These are phyloP conservation scores for Globisporangium paroecandrum DNA, from an alignment of 352 stramenopile species.

Conservation along the genomic window DNA sequence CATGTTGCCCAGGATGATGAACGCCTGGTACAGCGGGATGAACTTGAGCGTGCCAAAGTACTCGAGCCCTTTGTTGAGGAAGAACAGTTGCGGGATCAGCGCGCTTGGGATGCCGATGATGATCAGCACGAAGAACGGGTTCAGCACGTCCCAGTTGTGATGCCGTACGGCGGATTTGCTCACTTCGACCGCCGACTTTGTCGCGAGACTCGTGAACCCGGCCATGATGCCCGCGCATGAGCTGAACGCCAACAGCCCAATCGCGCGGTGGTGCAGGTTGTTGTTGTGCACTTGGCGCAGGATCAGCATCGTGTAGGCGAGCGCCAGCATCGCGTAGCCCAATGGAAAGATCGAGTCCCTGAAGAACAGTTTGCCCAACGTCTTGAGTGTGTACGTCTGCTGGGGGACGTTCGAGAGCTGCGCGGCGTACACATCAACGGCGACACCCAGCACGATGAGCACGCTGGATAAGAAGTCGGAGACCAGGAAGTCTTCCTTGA, in stretches of 20 bases:
- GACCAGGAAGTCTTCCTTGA: constrained; percentile 47
- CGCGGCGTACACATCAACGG: constrained; percentile 56
- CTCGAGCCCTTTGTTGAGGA: constrained; percentile 76
- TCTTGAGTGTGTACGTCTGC: constrained; percentile 54
- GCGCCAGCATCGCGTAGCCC: constrained; percentile 43
- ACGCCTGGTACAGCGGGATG: constrained; percentile 77
- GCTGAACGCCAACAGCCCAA: constrained; percentile 64
- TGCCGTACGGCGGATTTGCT: constrained; percentile 42
- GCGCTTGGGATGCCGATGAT: constrained; percentile 53
- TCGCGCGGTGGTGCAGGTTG: constrained; percentile 38
- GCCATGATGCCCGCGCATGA: constrained; percentile 75
- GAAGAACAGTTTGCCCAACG: constrained; percentile 43
- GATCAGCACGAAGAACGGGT: constrained; percentile 68
- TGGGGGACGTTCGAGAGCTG: constrained; percentile 40
- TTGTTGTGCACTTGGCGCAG: constrained; percentile 50
- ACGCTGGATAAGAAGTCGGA: constrained; percentile 56
- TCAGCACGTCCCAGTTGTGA: constrained; percentile 47
- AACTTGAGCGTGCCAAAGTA: constrained; percentile 80
- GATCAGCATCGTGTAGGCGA: constrained; percentile 49
- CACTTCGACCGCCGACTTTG: constrained; percentile 70
- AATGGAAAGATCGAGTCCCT: constrained; percentile 55
- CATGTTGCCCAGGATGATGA: constrained; percentile 81
- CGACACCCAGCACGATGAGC: constrained; percentile 62
- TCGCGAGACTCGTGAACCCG: constrained; percentile 72
- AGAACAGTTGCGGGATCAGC: constrained; percentile 67